Base-by-base conservation (phyloP, 495 filamentous ascomycete genomes). In the Podospora sp. region DNA sequence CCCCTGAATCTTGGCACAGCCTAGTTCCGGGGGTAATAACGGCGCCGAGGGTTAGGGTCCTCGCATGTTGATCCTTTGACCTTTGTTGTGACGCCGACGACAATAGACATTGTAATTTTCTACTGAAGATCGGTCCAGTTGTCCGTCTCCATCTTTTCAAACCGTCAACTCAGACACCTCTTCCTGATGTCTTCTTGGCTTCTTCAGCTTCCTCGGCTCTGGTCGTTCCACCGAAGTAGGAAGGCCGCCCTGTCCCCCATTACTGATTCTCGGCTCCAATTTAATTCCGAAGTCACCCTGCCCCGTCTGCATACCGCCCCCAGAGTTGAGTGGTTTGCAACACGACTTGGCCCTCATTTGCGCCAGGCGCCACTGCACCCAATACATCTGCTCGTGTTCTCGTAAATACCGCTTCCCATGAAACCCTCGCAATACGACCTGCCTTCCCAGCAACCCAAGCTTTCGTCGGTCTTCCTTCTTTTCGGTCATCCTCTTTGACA, bases 341-440 rank as follows among this genome's bases (percentile, higher is more conserved):
- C 49, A n/a, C 27, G 26, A 18, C 35, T 20, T 68, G 29, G 11
- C 21, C 35, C 72, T 35, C 66, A 73, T 73, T 14, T 61, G 21
- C 0, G 69, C 69, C 61, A 69, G 18, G 60, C 70, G 70, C 72
- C 72, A 73, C 62, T 72, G 70, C 27, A 88, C 83, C 87, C 87
- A 89, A 22, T 88, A 83, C 87, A 89, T 89, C 72, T 90, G 88
- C 72, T 90, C 88, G 71, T 90, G 88, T 72, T 90, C 88, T 26
- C 88, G 82, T 16, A 90, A 81, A 67, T 90, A 90, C 0, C 88
- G 79, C 52, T 88, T 85, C 4, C 84, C 84, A 33, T 82, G 83
- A 75, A 90, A 90, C 14, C 81, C 84, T 62, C 85, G 85, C 60
- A 87, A 84, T 5, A 89, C 87, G 65, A 88, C 88, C 29, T 81